Percentiles rank a stretch among this genome's conserved stretches.
Evolutionary conservation across 176 grass and related monocot species (phyloP).

Genomic region (Luzula sylvatica): DNA sequence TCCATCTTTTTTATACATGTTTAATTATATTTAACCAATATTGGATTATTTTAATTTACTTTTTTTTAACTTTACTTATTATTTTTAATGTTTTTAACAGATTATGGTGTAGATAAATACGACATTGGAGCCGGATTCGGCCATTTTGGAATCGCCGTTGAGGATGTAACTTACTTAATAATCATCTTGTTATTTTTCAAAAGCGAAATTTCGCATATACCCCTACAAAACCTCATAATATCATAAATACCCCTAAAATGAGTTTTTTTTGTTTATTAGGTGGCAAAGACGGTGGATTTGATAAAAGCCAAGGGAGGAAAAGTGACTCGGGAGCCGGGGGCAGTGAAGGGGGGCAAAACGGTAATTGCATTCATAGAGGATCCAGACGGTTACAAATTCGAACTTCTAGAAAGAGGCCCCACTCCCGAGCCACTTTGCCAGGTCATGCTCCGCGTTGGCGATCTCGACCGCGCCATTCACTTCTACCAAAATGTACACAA

Average conservation of each 20-base stretch:
- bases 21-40: not conserved
- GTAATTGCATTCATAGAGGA: conserved; percentile 91
- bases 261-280: conserved; percentile 18
- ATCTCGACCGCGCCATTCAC: conserved; percentile 71
- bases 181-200: not conserved
- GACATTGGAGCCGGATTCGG: conserved; percentile 73
- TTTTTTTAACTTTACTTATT: not conserved
- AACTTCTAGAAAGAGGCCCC: conserved; percentile 81
- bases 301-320: conserved; percentile 91
- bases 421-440: conserved; percentile 91
- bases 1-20: conserved; percentile 18
- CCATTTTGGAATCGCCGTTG: conserved; percentile 91
- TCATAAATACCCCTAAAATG: not conserved
- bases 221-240: not conserved
- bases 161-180: conserved; percentile 47
- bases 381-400: conserved; percentile 93
- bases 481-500: conserved; percentile 83
- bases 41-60: not conserved
- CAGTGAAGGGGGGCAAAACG: conserved; percentile 70
- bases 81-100: conserved; percentile 27
- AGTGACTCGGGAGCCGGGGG: conserved; percentile 78
- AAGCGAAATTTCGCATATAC: not conserved
- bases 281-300: conserved; percentile 85
- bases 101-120: conserved; percentile 85
- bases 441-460: conserved; percentile 94